A percentile compares a stretch with the other conserved stretches of the same genome.
These are phyloP conservation scores for Chamaecrista fasciculata DNA, from an alignment of 306 rosid species.

Conservation along the genomic window DNA sequence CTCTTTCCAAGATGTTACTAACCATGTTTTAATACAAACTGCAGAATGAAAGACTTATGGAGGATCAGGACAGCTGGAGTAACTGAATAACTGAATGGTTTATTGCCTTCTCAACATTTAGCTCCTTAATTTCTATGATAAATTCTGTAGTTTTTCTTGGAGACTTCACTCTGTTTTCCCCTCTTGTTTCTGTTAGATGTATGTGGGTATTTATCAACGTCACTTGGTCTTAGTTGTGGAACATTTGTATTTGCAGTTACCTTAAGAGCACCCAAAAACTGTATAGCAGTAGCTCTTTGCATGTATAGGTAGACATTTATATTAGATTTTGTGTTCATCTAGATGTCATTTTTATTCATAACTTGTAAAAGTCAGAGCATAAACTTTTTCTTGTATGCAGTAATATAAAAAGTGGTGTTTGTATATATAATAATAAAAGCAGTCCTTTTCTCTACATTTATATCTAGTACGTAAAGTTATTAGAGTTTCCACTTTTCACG, in stretches of 20 bases:
- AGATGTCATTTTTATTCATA: slow-evolving; percentile 17
- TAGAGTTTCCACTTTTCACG: too few species aligned
- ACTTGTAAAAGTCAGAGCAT: slow-evolving; percentile 12
- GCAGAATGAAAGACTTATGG: slow-evolving; percentile 54
- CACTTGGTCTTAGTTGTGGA: slow-evolving; percentile 22
- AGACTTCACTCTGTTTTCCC: background rate
- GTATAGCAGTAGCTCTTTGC: slow-evolving; percentile 23
- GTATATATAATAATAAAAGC: background rate
- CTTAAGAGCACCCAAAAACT: slow-evolving; percentile 1
- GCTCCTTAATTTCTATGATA: background rate
- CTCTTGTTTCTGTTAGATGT: slow-evolving; percentile 15
- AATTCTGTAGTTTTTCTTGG: background rate
- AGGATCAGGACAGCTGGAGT: slow-evolving; percentile 86
- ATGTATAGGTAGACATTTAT: slow-evolving; percentile 3
- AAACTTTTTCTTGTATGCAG: slow-evolving; percentile 10
- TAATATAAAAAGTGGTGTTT: background rate
- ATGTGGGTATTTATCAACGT: slow-evolving; percentile 24
- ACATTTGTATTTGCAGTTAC: background rate
- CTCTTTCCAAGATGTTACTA: slow-evolving; percentile 20
- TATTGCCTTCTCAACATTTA: background rate
- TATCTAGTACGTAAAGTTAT: too few species aligned
- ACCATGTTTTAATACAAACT: slow-evolving; percentile 40
- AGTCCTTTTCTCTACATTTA: too few species aligned
- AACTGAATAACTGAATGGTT: slow-evolving; percentile 43
- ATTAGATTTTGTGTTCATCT: background rate